These are phyloP conservation scores for Salix koriyanagi DNA, from an alignment of 345 rosid species.

Conservation along the genomic window DNA sequence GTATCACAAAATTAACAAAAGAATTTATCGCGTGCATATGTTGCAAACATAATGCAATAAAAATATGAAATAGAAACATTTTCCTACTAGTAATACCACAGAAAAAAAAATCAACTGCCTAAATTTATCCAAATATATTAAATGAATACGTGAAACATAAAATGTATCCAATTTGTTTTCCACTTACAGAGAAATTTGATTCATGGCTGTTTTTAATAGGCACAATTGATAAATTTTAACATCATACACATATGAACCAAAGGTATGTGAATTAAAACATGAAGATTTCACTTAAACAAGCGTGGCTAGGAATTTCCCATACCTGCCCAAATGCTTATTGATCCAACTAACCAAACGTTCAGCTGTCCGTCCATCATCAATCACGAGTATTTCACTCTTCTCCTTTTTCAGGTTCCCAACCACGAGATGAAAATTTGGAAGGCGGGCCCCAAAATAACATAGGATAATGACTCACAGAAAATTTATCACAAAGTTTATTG, in stretches of 20 bases:
- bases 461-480: conserved; percentile 80
- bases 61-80: not conserved
- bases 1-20: not conserved
- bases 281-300: conserved; percentile 7
- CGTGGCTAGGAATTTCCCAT: conserved; percentile 19
- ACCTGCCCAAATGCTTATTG: conserved; percentile 85
- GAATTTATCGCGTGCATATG: not conserved
- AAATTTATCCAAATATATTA: not conserved
- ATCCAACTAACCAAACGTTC: conserved; percentile 83
- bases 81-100: not conserved
- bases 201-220: not conserved
- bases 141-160: not conserved
- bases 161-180: not conserved
- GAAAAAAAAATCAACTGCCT: not conserved
- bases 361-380: conserved; percentile 80
- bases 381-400: conserved; percentile 45
- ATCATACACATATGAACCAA: not conserved
- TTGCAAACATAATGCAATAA: not conserved
- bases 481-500: conserved; percentile 74
- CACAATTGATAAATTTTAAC: conserved; percentile 2
- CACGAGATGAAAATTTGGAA: conserved; percentile 50
- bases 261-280: not conserved
- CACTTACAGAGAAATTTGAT: not conserved
- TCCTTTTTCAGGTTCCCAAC: conserved; percentile 63
- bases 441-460: conserved; percentile 91